A percentile compares a stretch with the other conserved stretches of the same genome.
Evolutionary conservation across 371 early-diverging fungal genomes (phyloP).

Genomic region (Lichtheimia corymbifera): DNA sequence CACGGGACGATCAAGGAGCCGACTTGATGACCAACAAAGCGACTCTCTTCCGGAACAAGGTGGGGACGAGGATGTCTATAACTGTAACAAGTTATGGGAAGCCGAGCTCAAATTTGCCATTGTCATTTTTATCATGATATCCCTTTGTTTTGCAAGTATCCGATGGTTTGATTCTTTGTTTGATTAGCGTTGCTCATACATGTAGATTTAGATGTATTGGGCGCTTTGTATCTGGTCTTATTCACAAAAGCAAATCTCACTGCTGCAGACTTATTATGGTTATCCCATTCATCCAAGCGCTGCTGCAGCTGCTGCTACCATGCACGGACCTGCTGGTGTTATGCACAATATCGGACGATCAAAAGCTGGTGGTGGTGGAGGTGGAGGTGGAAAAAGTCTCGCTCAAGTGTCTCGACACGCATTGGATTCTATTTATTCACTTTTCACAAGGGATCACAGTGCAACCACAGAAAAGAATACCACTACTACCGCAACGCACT

Average conservation of each 20-base stretch:
- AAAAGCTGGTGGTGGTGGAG: neutral
- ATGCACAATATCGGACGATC: conserved; percentile 22
- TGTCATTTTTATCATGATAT: conserved; percentile 20
- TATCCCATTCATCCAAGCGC: neutral
- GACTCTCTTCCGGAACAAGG: conserved; percentile 13
- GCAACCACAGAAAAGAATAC: too few species aligned
- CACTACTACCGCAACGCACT: too few species aligned
- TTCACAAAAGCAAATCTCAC: conserved; percentile 15
- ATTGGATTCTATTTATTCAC: too few species aligned
- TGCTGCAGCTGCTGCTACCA: conserved; percentile 7
- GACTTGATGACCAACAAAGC: conserved; percentile 14
- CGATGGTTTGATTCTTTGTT: neutral
- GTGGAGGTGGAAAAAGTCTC: conserved; percentile 26
- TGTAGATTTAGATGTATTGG: conserved; percentile 22
- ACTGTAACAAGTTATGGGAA: conserved; percentile 32
- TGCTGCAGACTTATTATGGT: conserved; percentile 5
- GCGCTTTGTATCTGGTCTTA: conserved; percentile 29
- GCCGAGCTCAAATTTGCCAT: conserved; percentile 33
- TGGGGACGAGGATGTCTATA: conserved; percentile 18
- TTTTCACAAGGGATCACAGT: too few species aligned
- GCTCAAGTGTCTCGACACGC: conserved; percentile 17
- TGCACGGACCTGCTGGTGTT: conserved; percentile 14
- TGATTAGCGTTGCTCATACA: neutral
- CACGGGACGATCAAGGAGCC: conserved; percentile 15
- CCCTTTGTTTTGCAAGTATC: conserved; percentile 28